Base-by-base conservation (phyloP, 106 monocot genomes). In the Allium cepa region DNA sequence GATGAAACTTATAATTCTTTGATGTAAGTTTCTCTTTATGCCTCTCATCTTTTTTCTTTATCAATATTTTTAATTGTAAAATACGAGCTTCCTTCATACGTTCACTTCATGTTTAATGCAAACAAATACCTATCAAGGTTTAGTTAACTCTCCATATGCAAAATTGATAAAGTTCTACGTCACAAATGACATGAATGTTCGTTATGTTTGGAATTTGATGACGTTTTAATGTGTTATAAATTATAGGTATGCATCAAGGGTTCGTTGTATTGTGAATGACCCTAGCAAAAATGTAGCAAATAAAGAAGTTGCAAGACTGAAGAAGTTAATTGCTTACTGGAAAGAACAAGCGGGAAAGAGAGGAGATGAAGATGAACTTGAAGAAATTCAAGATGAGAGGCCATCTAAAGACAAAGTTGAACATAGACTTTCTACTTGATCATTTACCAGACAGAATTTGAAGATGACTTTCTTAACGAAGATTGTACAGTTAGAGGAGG, bases 271-370 rank as follows among this genome's bases (percentile, higher is more conserved):
- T 47, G 69, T 87, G 13, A 99, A 99, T 70, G 93, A 99, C 62
- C 84, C 99, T 17, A 99, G 81, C 64, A 99, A 93, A 72, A 90
- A 99, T 59, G 77, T 99, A 13, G 78, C 87, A 8, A 83, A 92
- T 1, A 99, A 93, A 72, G 99, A 99, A 79, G 77, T 99, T 28
- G 76, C 52, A n/a, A 79, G 99, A 3, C 67, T 99, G 65, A 99
- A 85, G 81, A 99, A 80, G 63, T 12, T 93, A 71, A 72, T 99
- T 10, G 79, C 90, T 1, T 85, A 90, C 65, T 99, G 99, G 99
- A 99, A 99, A 75, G 99, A 87, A 57, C 99, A 93, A 71, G 99
- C 93, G 0, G 99, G 93, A 11, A 99, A 93, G 70, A 78, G 78
- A 45, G 85, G 75, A 7, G 85, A 87, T 7, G 89, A 83, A 9